Evolutionary conservation across 306 rosid genomes (phyloP), one percentile per base, ranked within the genome.

Genomic region (Lotus japonicus): DNA sequence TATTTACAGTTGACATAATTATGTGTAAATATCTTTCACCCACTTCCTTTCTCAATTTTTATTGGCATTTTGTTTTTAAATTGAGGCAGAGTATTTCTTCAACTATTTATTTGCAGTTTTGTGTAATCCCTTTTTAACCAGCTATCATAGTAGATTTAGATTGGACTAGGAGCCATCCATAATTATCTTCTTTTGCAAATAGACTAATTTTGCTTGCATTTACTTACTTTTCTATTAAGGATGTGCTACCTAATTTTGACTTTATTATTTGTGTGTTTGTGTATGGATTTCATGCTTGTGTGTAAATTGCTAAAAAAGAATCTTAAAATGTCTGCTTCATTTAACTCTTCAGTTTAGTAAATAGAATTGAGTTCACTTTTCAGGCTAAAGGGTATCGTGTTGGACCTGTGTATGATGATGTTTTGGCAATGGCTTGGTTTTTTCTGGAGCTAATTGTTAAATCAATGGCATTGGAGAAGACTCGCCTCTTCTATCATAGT

Each of bases 341-440:
- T 45, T 64, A 39, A 43, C 39, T 31, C 64, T 44, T 70, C 23
- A 39, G 44, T 26, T 11, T 52, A 68, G 57, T 84, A 2, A 70
- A 26, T 58, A 43, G 9, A 68, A 41, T 31, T 66, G 69, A 16
- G 41, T 62, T 75, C 48, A 19, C 70, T 77, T 62, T 88, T 85
- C 84, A 94, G 99, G 99, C 99, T 66, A 94, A 94, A 85, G 99
- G 99, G 57, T 94, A 94, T 71, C 99, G 99, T 67, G 99, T 94
- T 75, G 99, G 99, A 71, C 99, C 99, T 23, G 99, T 94, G 15
- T 94, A 94, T 72, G 99, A 90, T 82, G 99, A 94, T 79, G 97
- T 94, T 81, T 80, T 94, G 81, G 97, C 99, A 59, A 94, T 94
- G 99, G 95, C 96, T 42, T 94, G 99, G 99, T 90, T 94, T 81